These are phyloP conservation scores for Ustilago nuda DNA, from an alignment of 1,284 basidiomycete genomes.

Conservation along the genomic window DNA sequence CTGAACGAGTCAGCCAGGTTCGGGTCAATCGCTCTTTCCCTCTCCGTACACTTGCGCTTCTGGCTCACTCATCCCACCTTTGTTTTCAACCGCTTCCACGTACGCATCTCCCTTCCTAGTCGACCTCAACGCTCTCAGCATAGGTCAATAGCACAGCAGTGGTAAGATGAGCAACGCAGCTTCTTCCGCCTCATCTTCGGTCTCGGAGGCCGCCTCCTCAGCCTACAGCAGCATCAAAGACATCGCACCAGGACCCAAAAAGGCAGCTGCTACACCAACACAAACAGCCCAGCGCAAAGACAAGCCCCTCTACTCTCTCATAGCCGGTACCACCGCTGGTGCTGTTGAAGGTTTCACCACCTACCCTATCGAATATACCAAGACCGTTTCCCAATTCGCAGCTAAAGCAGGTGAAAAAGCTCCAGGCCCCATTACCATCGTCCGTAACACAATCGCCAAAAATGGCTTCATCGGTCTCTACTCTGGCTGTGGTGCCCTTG, in stretches of 20 bases:
- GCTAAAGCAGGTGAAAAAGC: conserved; percentile 64
- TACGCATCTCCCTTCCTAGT: not conserved
- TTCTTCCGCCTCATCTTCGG: conserved; percentile 24
- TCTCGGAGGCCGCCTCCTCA: conserved; percentile 32
- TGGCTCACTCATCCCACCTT: too few species aligned
- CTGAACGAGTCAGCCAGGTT: not conserved
- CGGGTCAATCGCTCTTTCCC: too few species aligned
- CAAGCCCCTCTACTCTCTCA: conserved; percentile 62
- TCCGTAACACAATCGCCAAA: conserved; percentile 65
- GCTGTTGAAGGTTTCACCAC: conserved; percentile 82
- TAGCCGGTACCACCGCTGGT: conserved; percentile 91
- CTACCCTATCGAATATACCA: conserved; percentile 94
- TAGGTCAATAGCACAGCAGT: not conserved
- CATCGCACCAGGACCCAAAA: conserved; percentile 36
- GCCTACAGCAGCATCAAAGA: conserved; percentile 42
- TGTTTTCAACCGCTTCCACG: too few species aligned
- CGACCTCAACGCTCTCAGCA: not conserved
- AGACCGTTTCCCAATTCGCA: conserved; percentile 74
- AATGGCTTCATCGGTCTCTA: conserved; percentile 69
- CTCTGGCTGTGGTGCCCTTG: conserved; percentile 63
- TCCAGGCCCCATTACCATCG: conserved; percentile 68
- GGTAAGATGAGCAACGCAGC: conserved; percentile 32
- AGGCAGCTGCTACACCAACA: conserved; percentile 34
- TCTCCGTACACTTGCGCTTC: too few species aligned
- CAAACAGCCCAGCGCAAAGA: conserved; percentile 53